These are phyloP conservation scores for Meredithiella fracta DNA, from an alignment of 2,329 filamentous ascomycete genomes.

Conservation along the genomic window DNA sequence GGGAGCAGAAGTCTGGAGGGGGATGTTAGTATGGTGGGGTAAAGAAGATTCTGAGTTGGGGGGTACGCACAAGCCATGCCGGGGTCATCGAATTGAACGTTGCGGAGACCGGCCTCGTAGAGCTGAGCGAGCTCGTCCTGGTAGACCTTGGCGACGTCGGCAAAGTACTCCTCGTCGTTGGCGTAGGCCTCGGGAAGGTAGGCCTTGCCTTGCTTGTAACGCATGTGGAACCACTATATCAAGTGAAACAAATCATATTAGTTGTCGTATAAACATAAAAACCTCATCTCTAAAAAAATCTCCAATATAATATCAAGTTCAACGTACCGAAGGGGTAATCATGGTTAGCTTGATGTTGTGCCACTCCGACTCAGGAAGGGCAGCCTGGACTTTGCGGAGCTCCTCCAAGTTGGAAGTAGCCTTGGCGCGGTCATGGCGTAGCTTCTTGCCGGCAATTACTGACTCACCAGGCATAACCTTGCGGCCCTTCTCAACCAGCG, in stretches of 20 bases:
- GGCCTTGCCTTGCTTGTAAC: conserved; percentile 18
- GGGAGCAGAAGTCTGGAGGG: conserved; percentile 51
- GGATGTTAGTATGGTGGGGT: conserved; percentile 5
- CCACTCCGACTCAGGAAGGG: conserved; percentile 32
- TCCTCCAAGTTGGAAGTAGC: conserved; percentile 34
- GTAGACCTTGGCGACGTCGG: conserved; percentile 48
- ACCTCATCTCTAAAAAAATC: not conserved
- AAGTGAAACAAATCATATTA: not conserved
- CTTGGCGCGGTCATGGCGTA: conserved; percentile 27
- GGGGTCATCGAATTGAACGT: conserved; percentile 53
- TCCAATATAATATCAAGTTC: conserved; percentile 22
- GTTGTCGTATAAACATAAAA: conserved; percentile 9
- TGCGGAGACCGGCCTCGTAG: conserved; percentile 45
- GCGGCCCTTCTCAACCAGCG: conserved; percentile 34
- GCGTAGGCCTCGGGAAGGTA: conserved; percentile 18
- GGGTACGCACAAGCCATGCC: conserved; percentile 43
- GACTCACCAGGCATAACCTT: conserved; percentile 40
- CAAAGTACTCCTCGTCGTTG: conserved; percentile 39
- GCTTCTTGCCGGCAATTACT: conserved; percentile 34
- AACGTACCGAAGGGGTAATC: conserved; percentile 29
- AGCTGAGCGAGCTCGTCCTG: conserved; percentile 44
- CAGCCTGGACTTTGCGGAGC: conserved; percentile 30
- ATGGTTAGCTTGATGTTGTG: conserved; percentile 36
- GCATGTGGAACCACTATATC: conserved; percentile 19
- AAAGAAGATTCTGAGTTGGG: not conserved